Conservation (phyloP, 2,329 filamentous ascomycete genomes). For the Rugonectria rugulosa region DNA sequence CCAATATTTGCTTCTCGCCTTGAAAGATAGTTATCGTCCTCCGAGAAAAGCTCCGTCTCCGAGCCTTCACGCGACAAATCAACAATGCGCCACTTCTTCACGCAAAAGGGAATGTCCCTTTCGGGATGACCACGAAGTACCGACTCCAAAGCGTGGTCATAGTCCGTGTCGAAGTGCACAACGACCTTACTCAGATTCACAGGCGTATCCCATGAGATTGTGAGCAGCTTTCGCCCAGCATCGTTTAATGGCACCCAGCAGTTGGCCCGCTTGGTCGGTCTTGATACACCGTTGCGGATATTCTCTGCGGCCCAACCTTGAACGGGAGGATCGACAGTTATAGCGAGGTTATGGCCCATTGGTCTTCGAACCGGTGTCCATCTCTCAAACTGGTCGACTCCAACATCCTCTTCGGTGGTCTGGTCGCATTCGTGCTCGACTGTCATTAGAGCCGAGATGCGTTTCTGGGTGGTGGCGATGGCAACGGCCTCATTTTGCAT, state of each 20-base stretch:
- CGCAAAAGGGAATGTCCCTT: slow-evolving; percentile 34
- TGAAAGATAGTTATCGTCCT: slow-evolving; percentile 32
- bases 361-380: slow-evolving; percentile 38
- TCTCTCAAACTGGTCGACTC: slow-evolving; percentile 36
- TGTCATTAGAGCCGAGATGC: slow-evolving; percentile 32
- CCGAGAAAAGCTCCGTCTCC: slow-evolving; percentile 29
- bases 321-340: slow-evolving; percentile 26
- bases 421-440: slow-evolving; percentile 38
- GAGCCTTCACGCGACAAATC: slow-evolving; percentile 24
- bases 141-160: slow-evolving; percentile 36
- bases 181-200: slow-evolving; percentile 24
- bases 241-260: slow-evolving; percentile 29
- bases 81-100: slow-evolving; percentile 33
- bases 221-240: slow-evolving; percentile 14
- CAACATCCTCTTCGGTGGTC: slow-evolving; percentile 28
- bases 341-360: slow-evolving; percentile 36
- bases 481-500: slow-evolving; percentile 35
- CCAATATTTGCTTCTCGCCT: slow-evolving; percentile 27
- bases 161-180: slow-evolving; percentile 37
- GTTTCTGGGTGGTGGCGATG: slow-evolving; percentile 27
- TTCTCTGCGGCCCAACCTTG: slow-evolving; percentile 25
- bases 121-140: slow-evolving; percentile 37
- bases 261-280: slow-evolving; percentile 35
- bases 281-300: slow-evolving; percentile 30
- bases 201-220: slow-evolving; percentile 23